phyloP scores from a whole-genome alignment of 768 basidiomycete species.

The Hydnum rufescens region DNA sequence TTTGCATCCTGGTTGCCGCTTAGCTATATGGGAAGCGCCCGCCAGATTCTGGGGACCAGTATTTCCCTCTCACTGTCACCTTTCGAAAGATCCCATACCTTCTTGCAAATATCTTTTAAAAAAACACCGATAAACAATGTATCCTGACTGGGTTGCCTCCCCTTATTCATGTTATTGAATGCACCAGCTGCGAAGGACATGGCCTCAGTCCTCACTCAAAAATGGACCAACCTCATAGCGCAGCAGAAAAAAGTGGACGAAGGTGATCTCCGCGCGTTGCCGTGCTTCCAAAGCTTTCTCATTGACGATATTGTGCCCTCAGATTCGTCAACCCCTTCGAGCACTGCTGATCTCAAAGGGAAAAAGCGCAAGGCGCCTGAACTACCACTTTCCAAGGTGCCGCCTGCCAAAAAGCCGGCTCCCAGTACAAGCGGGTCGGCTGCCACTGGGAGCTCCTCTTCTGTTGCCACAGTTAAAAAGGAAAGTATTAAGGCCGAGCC shows the following conservation, averaged over 20 bases:
- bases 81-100: too few species aligned
- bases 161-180: too few species aligned
- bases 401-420: constrained; percentile 53
- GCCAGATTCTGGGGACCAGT: too few species aligned
- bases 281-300: too few species aligned
- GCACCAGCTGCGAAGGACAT: constrained; percentile 76
- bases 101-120: too few species aligned
- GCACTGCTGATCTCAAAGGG: not conserved
- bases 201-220: constrained; percentile 70
- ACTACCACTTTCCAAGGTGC: constrained; percentile 26
- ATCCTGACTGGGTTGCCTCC: too few species aligned
- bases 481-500: constrained; percentile 3
- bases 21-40: too few species aligned
- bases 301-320: too few species aligned
- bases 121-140: too few species aligned
- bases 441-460: constrained; percentile 22
- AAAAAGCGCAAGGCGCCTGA: constrained; percentile 65
- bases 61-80: too few species aligned
- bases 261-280: not conserved
- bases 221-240: constrained; percentile 47
- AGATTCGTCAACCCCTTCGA: too few species aligned
- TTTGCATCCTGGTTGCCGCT: too few species aligned
- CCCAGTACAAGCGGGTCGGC: constrained; percentile 23
- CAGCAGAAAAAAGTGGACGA: constrained; percentile 5
- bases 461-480: not conserved